phyloP scores from a whole-genome alignment of 1,284 basidiomycete genomes.

The Trichosporon coremiiforme region DNA sequence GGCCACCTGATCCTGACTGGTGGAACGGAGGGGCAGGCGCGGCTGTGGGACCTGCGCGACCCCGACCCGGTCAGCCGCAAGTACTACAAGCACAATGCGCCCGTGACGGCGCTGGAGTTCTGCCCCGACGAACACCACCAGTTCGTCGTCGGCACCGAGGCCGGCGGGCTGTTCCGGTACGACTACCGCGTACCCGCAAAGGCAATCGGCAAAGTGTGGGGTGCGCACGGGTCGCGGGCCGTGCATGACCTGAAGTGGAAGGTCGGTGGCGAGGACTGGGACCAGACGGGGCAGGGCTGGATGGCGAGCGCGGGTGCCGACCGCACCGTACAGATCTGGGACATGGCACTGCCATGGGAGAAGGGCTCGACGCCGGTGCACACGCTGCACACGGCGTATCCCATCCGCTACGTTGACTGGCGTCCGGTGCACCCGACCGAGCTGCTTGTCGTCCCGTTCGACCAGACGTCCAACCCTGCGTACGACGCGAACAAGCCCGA shows the following conservation, averaged over 20 bases:
- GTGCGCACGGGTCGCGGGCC: slow-evolving; percentile 72
- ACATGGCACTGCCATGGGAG: slow-evolving; percentile 63
- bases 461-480: slow-evolving; percentile 25
- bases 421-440: slow-evolving; percentile 78
- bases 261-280: slow-evolving; percentile 41
- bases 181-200: slow-evolving; percentile 71
- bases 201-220: slow-evolving; percentile 68
- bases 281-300: slow-evolving; percentile 64
- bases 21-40: slow-evolving; percentile 77
- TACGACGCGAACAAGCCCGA: slow-evolving; percentile 20
- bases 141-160: slow-evolving; percentile 75
- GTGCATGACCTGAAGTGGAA: slow-evolving; percentile 79
- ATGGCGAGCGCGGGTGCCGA: slow-evolving; percentile 79
- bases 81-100: slow-evolving; percentile 68
- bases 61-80: slow-evolving; percentile 69
- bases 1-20: slow-evolving; percentile 74
- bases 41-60: slow-evolving; percentile 79
- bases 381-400: slow-evolving; percentile 72
- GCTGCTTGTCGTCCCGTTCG: slow-evolving; percentile 60
- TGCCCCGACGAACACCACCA: slow-evolving; percentile 70
- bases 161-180: slow-evolving; percentile 69
- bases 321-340: slow-evolving; percentile 78
- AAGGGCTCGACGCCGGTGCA: slow-evolving; percentile 64
- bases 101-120: slow-evolving; percentile 72
- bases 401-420: slow-evolving; percentile 74